Evolutionary conservation across 2,329 filamentous ascomycete species (phyloP), one percentile per base, ranked within the genome.

Genomic region (Colletotrichum kahawae): DNA sequence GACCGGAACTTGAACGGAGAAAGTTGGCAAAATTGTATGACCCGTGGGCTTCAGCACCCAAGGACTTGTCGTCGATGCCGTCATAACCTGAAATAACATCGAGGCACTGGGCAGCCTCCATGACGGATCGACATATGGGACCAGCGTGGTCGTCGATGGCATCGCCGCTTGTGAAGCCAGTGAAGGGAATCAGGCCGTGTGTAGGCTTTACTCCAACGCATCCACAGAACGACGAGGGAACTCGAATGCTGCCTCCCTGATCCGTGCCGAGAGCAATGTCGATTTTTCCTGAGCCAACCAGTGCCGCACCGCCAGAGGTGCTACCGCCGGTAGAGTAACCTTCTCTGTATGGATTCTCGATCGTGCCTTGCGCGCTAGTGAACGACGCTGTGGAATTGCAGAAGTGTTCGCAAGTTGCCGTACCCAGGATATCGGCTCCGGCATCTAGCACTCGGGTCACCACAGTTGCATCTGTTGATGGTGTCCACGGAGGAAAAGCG

Each of bases 321-420:
- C 87, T 89, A 2, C 88, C 88, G 4, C 88, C 88, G 10, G 86
- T 82, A 1, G 84, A 88, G 76, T 89, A 89, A 0, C 87, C 88
- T 64, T 81, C 79, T 1, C 77, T 78, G 34, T 83, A 83, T 0
- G 88, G 88, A 59, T 88, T 90, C 13, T 89, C 82, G 7, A 90
- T 83, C 1, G 81, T 80, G 1, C 88, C 88, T 18, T 85, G 86
- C 7, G 85, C 85, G 43, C 84, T 85, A 0, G 86, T 88, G 74
- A 86, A 88, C 0, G 87, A 88, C 0, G 85, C 84, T 1, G 87
- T 87, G 0, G 86, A 87, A 74, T 87, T 86, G 76, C 88, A 90
- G 63, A 88, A 87, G 77, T 90, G 89, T 75, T 91, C 90, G 72
- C 90, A 91, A 0, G 85, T 85, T 1, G 88, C 84, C 1, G 88